These are phyloP conservation scores for Skeletonema marinoi DNA, from an alignment of 108 stramenopile genomes.

Conservation along the genomic window DNA sequence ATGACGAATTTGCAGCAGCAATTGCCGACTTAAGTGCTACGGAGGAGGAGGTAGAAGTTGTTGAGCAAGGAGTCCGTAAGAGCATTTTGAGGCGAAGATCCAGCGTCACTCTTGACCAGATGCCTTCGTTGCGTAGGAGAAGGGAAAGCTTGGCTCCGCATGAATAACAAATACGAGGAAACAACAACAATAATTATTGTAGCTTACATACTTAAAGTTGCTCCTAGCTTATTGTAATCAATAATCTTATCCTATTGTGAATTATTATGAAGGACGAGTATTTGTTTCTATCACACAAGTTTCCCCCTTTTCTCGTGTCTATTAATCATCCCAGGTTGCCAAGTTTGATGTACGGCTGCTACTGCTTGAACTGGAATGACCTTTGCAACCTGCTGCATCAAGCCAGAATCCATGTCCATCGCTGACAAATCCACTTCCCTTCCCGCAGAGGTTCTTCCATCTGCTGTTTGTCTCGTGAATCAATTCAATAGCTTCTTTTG, in stretches of 20 bases:
- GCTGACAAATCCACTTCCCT: constrained; percentile 61
- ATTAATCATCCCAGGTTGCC: constrained; percentile 1
- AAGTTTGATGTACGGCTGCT: constrained; percentile 1
- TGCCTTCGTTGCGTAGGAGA: not conserved
- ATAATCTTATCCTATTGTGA: not conserved
- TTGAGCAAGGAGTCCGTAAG: not conserved
- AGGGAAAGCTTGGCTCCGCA: not conserved
- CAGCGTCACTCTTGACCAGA: not conserved
- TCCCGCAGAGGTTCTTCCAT: constrained; percentile 84
- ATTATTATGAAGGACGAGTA: not conserved
- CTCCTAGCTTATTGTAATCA: not conserved
- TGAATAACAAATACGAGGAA: not conserved
- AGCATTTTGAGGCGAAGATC: not conserved
- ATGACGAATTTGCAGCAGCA: not conserved
- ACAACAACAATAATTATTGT: not conserved
- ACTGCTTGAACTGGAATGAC: not conserved
- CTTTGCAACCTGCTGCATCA: constrained; percentile 73
- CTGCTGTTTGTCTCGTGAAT: constrained; percentile 78
- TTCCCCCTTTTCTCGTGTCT: not conserved
- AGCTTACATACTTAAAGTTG: not conserved
- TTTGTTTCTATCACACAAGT: not conserved
- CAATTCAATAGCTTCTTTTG: constrained; percentile 69
- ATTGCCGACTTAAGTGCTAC: not conserved
- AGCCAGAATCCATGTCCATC: constrained; percentile 73
- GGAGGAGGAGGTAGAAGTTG: not conserved